Conservation (phyloP, 352 stramenopile species). For the Phytophthora megakarya region DNA sequence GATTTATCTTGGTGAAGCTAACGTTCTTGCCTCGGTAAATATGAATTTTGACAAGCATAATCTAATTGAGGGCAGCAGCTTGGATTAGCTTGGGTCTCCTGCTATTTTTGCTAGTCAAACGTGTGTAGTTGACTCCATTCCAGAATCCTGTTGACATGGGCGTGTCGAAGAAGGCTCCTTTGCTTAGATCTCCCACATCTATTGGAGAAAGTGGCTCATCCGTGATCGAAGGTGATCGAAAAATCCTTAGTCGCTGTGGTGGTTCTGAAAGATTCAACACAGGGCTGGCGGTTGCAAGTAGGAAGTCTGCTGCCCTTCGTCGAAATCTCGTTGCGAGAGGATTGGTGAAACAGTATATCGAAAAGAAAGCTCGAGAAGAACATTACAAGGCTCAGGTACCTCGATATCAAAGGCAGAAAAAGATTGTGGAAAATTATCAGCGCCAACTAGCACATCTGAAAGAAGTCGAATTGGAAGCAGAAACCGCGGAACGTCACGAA, state of each 20-base stretch:
- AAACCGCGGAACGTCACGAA: slow-evolving; percentile 12
- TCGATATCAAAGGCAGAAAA: slow-evolving; percentile 32
- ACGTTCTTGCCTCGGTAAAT: background rate
- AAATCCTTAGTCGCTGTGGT: slow-evolving; percentile 27
- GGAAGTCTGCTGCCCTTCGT: slow-evolving; percentile 28
- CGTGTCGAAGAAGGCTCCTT: slow-evolving; percentile 30
- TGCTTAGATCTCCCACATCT: slow-evolving; percentile 21
- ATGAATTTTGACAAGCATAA: no score
- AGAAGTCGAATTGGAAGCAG: background rate
- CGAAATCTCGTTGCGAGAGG: slow-evolving; percentile 40
- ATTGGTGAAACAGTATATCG: slow-evolving; percentile 36
- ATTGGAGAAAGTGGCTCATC: slow-evolving; percentile 14
- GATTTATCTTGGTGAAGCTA: slow-evolving; percentile 55
- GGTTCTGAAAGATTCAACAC: background rate
- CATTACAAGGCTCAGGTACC: slow-evolving; percentile 28
- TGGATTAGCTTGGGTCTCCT: background rate
- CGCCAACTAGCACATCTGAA: slow-evolving; percentile 12
- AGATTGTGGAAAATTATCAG: slow-evolving; percentile 39
- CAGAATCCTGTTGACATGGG: slow-evolving; percentile 9
- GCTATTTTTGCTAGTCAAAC: slow-evolving; percentile 29
- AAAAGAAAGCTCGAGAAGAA: slow-evolving; percentile 37
- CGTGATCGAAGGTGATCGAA: slow-evolving; percentile 32
- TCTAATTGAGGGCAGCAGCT: background rate
- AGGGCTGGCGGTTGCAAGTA: background rate
- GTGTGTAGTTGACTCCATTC: background rate